Evolutionary conservation across 2,329 filamentous ascomycete genomes (phyloP), one percentile per base, ranked within the genome.

Genomic region (Claviceps sp.): DNA sequence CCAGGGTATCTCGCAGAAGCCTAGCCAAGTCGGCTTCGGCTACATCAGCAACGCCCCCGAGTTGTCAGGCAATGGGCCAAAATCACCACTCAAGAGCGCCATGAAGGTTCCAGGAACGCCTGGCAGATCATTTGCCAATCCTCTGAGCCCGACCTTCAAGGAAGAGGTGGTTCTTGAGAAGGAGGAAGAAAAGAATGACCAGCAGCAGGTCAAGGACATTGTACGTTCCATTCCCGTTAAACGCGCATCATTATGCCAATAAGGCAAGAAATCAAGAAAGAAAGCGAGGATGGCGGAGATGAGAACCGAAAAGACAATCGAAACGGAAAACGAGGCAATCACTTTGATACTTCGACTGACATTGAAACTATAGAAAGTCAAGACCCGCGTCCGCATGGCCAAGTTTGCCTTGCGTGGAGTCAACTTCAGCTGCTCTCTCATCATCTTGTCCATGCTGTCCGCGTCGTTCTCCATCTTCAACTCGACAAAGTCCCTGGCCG

Each of bases 351-450:
- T 47, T 16, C 22, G 3, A 20, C 30, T 34, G 30, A 34, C 30
- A 34, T 34, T 11, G 30, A 11, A 34, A 34, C 6, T 54, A 47
- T 64, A 95, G 91, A 94, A 86, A 84, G 81, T 95, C 67, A 97
- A 96, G 73, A 84, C 84, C 38, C 82, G 88, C 59, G 90, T 97
- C 37, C 83, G 93, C 47, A 77, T 97, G 69, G 93, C 91, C 60
- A 98, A 98, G 74, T 84, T 97, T 61, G 81, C 95, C 56, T 82
- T 98, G n/a, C 85, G 93, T 58, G 85, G 88, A 52, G 86, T 97
- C 71, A 96, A 91, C 76, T 97, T 98, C 69, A 89, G 88, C 68
- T 98, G 93, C 75, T 91, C 87, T 67, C 77, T 97, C 55, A 96
- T 98, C 65, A 88, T 98, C 58, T 78, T 98, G 53, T 77, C 89